Percentiles rank a stretch among this genome's conserved stretches.
phyloP scores from a whole-genome alignment of 176 grass and related monocot genomes.

The Cenchrus purpureus region DNA sequence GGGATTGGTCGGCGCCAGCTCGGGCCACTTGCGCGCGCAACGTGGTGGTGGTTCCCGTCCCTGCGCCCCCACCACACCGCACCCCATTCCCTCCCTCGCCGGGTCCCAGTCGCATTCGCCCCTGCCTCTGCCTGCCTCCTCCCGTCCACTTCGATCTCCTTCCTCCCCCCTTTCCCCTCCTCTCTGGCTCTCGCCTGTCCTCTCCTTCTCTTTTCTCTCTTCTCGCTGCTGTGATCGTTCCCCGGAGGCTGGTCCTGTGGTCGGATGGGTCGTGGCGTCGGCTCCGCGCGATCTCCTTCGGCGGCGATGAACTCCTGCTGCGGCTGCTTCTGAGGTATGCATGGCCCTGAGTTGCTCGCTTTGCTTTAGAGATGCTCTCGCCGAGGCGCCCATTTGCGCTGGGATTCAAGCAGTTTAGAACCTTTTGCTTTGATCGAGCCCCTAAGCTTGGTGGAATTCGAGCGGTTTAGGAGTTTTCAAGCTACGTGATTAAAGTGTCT shows the following conservation, averaged over 20 bases:
- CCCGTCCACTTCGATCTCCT: constrained; percentile 2
- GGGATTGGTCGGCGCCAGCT: constrained; percentile 61
- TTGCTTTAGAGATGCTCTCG: background rate
- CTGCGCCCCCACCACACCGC: background rate
- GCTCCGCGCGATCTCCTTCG: constrained; percentile 9
- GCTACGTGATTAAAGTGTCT: background rate
- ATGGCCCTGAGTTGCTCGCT: background rate
- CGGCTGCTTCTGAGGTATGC: constrained; percentile 33
- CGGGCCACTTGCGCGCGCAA: constrained; percentile 47
- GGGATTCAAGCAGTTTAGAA: background rate
- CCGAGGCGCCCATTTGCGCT: background rate
- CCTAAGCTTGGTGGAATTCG: background rate
- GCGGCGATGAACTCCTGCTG: constrained; percentile 7
- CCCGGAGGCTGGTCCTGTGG: background rate
- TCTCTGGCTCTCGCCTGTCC: background rate
- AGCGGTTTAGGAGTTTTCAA: background rate
- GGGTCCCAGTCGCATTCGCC: constrained; percentile 18
- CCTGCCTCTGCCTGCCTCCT: background rate
- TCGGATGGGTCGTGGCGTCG: constrained; percentile 24
- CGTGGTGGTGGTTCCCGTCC: constrained; percentile 46
- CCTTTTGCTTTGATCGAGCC: constrained; percentile 4
- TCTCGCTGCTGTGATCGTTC: constrained; percentile 16
- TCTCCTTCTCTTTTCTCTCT: background rate
- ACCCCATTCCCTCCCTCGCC: background rate
- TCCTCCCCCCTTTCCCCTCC: background rate